These are phyloP conservation scores for Fagopyrum tataricum DNA, from an alignment of 148 eudicot species.

Conservation along the genomic window DNA sequence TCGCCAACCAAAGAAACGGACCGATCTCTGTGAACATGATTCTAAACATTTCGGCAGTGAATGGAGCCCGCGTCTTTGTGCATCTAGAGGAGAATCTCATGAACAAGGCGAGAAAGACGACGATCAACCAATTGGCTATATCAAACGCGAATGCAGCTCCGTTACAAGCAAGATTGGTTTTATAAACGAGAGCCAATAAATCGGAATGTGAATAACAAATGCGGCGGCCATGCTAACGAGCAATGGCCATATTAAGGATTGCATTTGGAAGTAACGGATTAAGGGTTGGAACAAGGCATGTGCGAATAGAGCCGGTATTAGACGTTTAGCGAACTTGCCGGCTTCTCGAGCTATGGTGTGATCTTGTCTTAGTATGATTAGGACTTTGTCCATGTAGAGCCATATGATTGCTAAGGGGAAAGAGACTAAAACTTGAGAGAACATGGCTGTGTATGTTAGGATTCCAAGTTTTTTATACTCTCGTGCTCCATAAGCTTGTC, in stretches of 20 bases:
- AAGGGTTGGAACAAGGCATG: constrained; percentile 31
- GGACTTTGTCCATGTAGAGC: constrained; percentile 39
- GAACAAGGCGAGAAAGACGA: constrained; percentile 28
- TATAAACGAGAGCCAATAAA: constrained; percentile 36
- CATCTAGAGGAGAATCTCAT: constrained; percentile 30
- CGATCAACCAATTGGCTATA: constrained; percentile 32
- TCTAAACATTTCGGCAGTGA: constrained; percentile 24
- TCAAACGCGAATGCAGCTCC: constrained; percentile 38
- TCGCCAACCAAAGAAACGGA: constrained; percentile 35
- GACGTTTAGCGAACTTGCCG: constrained; percentile 24
- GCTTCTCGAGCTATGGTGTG: constrained; percentile 35
- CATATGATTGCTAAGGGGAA: constrained; percentile 31
- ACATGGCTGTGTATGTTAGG: constrained; percentile 29
- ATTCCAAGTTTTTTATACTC: constrained; percentile 37
- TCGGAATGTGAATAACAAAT: constrained; percentile 23
- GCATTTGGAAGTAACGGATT: constrained; percentile 34
- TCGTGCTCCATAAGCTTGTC: constrained; percentile 53
- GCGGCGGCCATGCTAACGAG: constrained; percentile 21
- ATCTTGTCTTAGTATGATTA: constrained; percentile 34
- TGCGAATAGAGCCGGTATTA: constrained; percentile 34
- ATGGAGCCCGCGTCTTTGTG: constrained; percentile 25
- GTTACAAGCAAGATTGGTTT: constrained; percentile 22
- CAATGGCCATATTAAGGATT: constrained; percentile 35
- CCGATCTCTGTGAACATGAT: constrained; percentile 18
- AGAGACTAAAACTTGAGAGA: constrained; percentile 29